A percentile compares a stretch with the other conserved stretches of the same genome.
These are phyloP conservation scores for Avena sativa DNA, from an alignment of 176 grass and related monocot species.

Conservation along the genomic window DNA sequence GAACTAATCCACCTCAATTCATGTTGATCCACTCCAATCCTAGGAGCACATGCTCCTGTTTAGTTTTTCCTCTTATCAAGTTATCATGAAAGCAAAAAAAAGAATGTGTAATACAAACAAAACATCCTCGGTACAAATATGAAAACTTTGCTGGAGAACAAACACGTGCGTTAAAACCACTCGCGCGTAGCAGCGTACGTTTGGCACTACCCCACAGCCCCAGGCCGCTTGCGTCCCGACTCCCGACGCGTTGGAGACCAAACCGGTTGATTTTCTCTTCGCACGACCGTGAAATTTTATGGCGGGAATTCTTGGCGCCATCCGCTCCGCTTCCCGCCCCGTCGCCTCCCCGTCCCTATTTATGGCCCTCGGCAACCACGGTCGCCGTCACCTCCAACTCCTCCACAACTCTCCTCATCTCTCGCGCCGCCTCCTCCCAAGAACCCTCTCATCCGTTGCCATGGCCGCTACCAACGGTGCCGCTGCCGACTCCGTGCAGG, in stretches of 20 bases:
- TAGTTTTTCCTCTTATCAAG: too few relatives aligned
- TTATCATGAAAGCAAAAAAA: too few relatives aligned
- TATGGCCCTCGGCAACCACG: not conserved
- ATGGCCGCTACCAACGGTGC: constrained; percentile 51
- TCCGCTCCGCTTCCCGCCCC: constrained; percentile 5
- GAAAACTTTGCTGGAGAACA: too few relatives aligned
- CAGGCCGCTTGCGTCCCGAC: not conserved
- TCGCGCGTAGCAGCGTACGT: not conserved
- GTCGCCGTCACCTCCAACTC: not conserved
- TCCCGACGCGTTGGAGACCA: not conserved
- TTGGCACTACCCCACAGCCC: not conserved
- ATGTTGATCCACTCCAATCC: too few relatives aligned
- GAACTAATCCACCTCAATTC: too few relatives aligned
- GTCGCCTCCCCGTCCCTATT: constrained; percentile 29
- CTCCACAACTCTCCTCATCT: not conserved
- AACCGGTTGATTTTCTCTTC: not conserved
- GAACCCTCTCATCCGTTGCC: not conserved
- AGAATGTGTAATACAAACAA: too few relatives aligned
- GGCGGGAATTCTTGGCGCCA: constrained; percentile 67
- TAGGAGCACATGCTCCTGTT: too few relatives aligned
- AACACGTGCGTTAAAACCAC: not conserved
- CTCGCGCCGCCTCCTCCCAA: not conserved
- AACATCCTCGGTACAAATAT: too few relatives aligned
- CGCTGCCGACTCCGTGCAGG: constrained; percentile 38
- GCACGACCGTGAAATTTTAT: constrained; percentile 30